A percentile compares a stretch with the other conserved stretches of the same genome.
These are phyloP conservation scores for Trichoderma brevicompactum DNA, from an alignment of 2,329 filamentous ascomycete genomes.

Conservation along the genomic window DNA sequence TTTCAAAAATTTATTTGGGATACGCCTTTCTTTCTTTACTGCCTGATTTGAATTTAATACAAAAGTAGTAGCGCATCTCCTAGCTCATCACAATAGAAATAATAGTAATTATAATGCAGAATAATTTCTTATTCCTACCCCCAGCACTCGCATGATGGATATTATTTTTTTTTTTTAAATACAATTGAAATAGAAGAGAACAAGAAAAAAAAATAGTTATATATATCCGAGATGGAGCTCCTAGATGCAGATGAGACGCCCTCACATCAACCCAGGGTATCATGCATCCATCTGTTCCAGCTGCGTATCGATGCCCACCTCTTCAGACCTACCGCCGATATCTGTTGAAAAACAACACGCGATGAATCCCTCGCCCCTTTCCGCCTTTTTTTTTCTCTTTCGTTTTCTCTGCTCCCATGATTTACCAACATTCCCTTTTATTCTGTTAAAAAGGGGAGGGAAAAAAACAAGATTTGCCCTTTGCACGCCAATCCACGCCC, in stretches of 20 bases:
- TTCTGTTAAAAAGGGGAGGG: not conserved
- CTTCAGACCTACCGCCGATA: not conserved
- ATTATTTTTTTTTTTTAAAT: not conserved
- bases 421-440: not conserved
- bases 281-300: slow-evolving; percentile 22
- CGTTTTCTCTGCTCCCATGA: not conserved
- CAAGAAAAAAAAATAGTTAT: not conserved
- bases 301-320: not conserved
- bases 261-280: slow-evolving; percentile 28
- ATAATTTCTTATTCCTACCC: not conserved
- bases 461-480: not conserved
- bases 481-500: not conserved
- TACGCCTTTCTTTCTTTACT: not conserved
- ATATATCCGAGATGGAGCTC: not conserved
- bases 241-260: slow-evolving; percentile 23
- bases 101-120: not conserved
- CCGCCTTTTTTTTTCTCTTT: not conserved
- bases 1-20: not conserved
- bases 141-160: not conserved
- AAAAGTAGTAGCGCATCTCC: too few species aligned
- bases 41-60: too few species aligned
- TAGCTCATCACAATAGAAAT: not conserved
- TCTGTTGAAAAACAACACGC: not conserved
- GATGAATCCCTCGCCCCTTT: not conserved
- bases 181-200: not conserved